phyloP scores from a whole-genome alignment of 23 red algal species.

The Chondrus crispus region DNA sequence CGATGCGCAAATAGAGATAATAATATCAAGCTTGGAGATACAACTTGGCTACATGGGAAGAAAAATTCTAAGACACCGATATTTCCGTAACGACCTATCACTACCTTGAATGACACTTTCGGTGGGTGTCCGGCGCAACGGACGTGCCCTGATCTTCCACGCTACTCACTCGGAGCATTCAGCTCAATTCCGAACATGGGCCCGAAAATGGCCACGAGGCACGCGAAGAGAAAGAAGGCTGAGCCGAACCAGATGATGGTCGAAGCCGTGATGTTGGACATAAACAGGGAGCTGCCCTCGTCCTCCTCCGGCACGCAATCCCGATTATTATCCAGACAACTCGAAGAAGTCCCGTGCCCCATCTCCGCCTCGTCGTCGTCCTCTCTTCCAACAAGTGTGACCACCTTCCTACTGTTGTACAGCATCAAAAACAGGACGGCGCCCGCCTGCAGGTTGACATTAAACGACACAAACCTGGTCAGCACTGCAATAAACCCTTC shows the following conservation, averaged over 20 bases:
- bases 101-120: no score
- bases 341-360: no score
- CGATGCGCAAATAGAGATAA: no score
- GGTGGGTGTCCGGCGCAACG: no score
- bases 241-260: slow-evolving; percentile 1
- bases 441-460: slow-evolving; percentile 71
- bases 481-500: slow-evolving; percentile 77
- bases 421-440: slow-evolving; percentile 79
- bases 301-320: no score
- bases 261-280: neutral
- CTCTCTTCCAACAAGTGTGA: neutral
- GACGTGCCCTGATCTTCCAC: no score
- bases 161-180: neutral
- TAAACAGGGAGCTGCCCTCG: no score
- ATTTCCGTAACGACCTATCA: no score
- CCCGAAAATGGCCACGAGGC: slow-evolving; percentile 26
- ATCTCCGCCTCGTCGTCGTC: neutral
- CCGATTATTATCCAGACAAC: no score
- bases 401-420: slow-evolving; percentile 3
- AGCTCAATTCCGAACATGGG: slow-evolving; percentile 21
- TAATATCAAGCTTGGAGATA: no score
- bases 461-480: slow-evolving; percentile 62
- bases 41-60: no score
- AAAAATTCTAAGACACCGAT: no score
- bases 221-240: slow-evolving; percentile 17